Evolutionary conservation across 129 eudicot species (phyloP).

Genomic region (Logfia minima): DNA sequence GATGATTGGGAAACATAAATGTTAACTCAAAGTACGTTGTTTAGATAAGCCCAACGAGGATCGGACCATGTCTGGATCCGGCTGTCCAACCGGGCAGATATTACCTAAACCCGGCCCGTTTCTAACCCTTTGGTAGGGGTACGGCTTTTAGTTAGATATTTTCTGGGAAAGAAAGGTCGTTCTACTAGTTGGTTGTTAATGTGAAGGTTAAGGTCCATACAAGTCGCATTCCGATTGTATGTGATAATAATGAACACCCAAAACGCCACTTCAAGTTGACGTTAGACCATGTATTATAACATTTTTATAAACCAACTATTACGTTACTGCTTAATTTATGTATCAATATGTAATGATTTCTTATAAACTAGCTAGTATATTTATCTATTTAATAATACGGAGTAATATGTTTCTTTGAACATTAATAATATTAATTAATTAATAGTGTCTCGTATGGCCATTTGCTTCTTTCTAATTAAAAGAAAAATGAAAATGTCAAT

Average conservation of each 20-base stretch:
- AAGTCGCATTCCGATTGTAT: background rate
- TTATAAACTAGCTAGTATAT: no score
- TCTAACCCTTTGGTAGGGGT: background rate
- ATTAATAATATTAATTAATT: no score
- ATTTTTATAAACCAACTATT: background rate
- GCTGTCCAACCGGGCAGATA: background rate
- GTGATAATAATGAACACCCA: background rate
- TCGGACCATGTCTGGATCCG: background rate
- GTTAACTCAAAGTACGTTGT: no score
- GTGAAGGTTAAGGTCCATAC: background rate
- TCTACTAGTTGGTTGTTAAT: background rate
- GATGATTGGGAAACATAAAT: no score
- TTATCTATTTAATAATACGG: no score
- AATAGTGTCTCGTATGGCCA: no score
- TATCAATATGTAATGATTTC: no score
- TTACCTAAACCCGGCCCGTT: background rate
- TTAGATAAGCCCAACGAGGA: background rate
- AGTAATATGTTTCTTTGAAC: no score
- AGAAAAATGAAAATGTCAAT: no score
- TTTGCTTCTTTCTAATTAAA: no score
- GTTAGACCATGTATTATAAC: background rate
- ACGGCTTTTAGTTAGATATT: background rate
- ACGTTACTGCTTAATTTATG: background rate
- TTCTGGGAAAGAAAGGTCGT: background rate
- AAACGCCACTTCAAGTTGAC: slow-evolving; percentile 3